These are phyloP conservation scores for Rhizopus microsporus DNA, from an alignment of 371 early-diverging fungal genomes.

Conservation along the genomic window DNA sequence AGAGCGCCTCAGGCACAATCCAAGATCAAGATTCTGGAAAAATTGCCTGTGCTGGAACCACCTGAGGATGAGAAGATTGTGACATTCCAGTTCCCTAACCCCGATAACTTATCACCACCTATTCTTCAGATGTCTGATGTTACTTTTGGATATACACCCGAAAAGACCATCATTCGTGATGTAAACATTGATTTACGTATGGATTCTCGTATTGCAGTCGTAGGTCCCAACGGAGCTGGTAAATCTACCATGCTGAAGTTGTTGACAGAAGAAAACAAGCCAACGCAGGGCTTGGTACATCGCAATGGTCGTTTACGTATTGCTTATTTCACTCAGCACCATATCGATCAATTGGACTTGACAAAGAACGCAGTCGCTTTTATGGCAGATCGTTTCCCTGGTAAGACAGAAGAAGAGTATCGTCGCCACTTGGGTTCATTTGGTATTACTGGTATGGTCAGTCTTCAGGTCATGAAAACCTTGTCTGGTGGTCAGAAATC, in stretches of 20 bases:
- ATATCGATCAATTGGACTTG: constrained; percentile 94
- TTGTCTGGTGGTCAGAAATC: constrained; percentile 99
- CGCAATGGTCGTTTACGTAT: constrained; percentile 94
- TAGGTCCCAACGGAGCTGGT: constrained; percentile 89
- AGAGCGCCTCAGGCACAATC: constrained; percentile 97
- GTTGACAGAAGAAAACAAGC: constrained; percentile 81
- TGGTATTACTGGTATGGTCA: constrained; percentile 95
- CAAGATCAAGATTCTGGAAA: constrained; percentile 98
- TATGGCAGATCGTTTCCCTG: constrained; percentile 86
- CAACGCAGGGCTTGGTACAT: constrained; percentile 77
- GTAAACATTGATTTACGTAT: constrained; percentile 93
- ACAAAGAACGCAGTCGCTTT: constrained; percentile 85
- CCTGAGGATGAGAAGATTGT: constrained; percentile 84
- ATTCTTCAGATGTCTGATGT: constrained; percentile 94
- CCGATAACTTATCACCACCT: constrained; percentile 85
- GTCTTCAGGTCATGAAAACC: constrained; percentile 91
- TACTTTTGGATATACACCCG: constrained; percentile 81
- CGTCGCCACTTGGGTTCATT: constrained; percentile 92
- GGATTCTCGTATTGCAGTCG: constrained; percentile 96
- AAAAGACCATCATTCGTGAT: constrained; percentile 71
- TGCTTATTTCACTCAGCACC: constrained; percentile 98
- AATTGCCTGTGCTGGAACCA: constrained; percentile 88
- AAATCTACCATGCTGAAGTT: constrained; percentile 92
- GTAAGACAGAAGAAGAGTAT: constrained; percentile 93
- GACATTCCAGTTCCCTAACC: constrained; percentile 91